Conservation (phyloP, 192 early-diverging fungal species). For the Backusella tuberculispora region DNA sequence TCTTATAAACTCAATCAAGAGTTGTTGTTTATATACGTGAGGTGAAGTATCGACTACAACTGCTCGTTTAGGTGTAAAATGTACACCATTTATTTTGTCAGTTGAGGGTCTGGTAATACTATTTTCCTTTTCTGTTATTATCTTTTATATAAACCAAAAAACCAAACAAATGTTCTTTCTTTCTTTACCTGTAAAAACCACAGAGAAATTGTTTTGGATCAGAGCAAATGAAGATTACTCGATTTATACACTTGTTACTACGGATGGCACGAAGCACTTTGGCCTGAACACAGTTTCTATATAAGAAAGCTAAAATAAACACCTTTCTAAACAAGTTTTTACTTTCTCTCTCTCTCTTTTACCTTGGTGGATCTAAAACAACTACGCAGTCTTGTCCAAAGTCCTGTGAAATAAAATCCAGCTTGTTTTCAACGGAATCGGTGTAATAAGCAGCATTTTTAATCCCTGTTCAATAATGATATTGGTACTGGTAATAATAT, state of each 20-base stretch:
- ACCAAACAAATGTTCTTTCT: neutral
- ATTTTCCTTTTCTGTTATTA: neutral
- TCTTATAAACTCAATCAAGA: constrained; percentile 65
- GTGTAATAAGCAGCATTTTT: constrained; percentile 62
- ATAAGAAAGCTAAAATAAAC: neutral
- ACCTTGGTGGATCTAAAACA: constrained; percentile 77
- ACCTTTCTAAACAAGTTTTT: neutral
- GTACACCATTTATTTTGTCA: constrained; percentile 55
- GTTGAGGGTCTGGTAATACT: constrained; percentile 74
- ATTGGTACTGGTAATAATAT: no score
- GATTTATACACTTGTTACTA: constrained; percentile 50
- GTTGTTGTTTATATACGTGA: constrained; percentile 69
- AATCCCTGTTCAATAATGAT: constrained; percentile 6
- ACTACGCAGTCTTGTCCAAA: constrained; percentile 61
- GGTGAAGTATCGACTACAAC: constrained; percentile 77
- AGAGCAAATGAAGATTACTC: constrained; percentile 70
- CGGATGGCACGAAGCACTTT: constrained; percentile 69
- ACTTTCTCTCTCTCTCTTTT: neutral
- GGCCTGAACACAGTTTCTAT: constrained; percentile 58
- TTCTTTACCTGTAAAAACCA: constrained; percentile 67
- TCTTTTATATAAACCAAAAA: neutral
- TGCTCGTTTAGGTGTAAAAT: constrained; percentile 62
- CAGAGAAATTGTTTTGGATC: constrained; percentile 55
- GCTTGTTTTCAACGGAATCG: constrained; percentile 62
- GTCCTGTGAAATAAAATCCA: constrained; percentile 33